A percentile compares a stretch with the other conserved stretches of the same genome.
Evolutionary conservation across 495 filamentous ascomycete species (phyloP).

Genomic region (Daldinia caldariorum): DNA sequence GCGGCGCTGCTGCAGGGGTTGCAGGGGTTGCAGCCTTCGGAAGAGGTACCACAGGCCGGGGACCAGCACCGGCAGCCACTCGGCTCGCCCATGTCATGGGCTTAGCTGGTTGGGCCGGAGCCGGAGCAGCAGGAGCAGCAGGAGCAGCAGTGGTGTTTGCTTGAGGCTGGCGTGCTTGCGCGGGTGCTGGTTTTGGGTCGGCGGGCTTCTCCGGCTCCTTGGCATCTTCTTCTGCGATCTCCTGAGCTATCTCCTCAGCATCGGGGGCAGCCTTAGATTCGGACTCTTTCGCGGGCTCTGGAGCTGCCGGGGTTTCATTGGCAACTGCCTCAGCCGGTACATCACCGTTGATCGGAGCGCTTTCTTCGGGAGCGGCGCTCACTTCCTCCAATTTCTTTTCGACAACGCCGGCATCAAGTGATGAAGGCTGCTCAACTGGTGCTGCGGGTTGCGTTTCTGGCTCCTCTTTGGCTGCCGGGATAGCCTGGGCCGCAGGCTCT

Average conservation of each 20-base stretch:
- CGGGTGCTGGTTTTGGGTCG: conserved; percentile 68
- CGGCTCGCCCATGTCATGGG: conserved; percentile 94
- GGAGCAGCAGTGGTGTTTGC: conserved; percentile 44
- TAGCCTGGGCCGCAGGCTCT: conserved; percentile 56
- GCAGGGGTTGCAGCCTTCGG: conserved; percentile 50
- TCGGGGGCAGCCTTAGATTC: conserved; percentile 51
- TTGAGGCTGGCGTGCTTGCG: conserved; percentile 55
- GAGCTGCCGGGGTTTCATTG: conserved; percentile 61
- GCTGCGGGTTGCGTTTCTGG: conserved; percentile 54
- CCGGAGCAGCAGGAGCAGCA: conserved; percentile 47
- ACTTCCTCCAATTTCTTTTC: conserved; percentile 63
- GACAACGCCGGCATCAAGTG: conserved; percentile 56
- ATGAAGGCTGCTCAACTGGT: conserved; percentile 53
- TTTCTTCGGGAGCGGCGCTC: conserved; percentile 48
- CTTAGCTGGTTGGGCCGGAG: conserved; percentile 56
- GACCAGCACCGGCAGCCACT: conserved; percentile 59
- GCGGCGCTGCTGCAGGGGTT: conserved; percentile 51
- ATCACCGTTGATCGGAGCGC: conserved; percentile 49
- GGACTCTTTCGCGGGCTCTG: conserved; percentile 59
- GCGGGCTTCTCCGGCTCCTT: conserved; percentile 67
- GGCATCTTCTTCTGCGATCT: conserved; percentile 58
- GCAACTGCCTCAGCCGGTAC: conserved; percentile 50
- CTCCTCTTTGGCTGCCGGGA: conserved; percentile 57
- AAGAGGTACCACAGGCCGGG: conserved; percentile 58
- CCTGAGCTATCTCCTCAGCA: conserved; percentile 52